These are phyloP conservation scores for Fraxinus floribunda DNA, from an alignment of 305 asterid genomes.

Conservation along the genomic window DNA sequence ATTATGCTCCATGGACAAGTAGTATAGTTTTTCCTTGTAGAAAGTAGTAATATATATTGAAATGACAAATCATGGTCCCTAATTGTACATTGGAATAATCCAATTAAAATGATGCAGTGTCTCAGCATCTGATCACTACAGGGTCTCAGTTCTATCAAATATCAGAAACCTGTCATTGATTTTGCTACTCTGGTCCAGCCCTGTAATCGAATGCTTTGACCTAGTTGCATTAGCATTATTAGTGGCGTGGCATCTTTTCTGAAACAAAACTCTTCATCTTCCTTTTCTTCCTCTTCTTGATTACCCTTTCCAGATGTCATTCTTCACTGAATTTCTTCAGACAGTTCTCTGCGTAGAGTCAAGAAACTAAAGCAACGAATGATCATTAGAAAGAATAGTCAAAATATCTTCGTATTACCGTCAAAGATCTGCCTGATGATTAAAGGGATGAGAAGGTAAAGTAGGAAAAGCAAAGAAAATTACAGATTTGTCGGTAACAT, in stretches of 20 bases:
- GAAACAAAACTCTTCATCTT: constrained; percentile 56
- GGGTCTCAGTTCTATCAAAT: constrained; percentile 70
- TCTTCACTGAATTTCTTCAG: background rate
- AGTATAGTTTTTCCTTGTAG: too few species aligned
- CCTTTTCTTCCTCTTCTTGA: constrained; percentile 59
- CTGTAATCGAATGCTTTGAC: constrained; percentile 90
- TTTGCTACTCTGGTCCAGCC: constrained; percentile 89
- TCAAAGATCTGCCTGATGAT: too few species aligned
- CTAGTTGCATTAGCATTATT: constrained; percentile 43
- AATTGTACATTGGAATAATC: background rate
- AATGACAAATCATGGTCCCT: too few species aligned
- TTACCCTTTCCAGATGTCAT: constrained; percentile 46
- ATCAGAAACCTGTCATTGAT: constrained; percentile 87
- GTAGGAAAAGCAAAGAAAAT: too few species aligned
- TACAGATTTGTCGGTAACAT: too few species aligned
- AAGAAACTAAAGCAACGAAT: background rate
- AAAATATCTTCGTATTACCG: too few species aligned
- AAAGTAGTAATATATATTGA: too few species aligned
- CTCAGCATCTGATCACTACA: constrained; percentile 74
- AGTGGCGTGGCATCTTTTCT: constrained; percentile 46
- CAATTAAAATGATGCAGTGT: constrained; percentile 30
- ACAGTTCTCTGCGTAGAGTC: background rate
- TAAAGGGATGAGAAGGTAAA: too few species aligned
- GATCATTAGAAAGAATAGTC: too few species aligned
- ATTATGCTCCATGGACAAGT: too few species aligned